Evolutionary conservation across 805 yeast species (phyloP), one percentile per base, ranked within the genome.

Genomic region (Myxozyma kluyveri): DNA sequence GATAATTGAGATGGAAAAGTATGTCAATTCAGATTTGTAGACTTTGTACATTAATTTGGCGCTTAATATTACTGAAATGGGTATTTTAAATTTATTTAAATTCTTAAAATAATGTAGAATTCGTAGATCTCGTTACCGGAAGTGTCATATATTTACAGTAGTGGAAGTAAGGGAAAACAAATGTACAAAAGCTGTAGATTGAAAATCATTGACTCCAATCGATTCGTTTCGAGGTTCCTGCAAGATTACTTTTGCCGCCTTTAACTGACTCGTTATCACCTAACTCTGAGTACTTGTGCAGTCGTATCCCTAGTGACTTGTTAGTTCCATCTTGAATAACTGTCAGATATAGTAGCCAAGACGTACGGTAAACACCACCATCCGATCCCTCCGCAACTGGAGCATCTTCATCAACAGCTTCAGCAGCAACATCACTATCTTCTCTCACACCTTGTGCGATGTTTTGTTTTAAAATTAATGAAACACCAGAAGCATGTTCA

Each of bases 211-310:
- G 47, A 4, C 17, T 44, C 57, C 57, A 52, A 12, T 39, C 37
- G 14, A 51, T 42, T 35, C 45, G 42, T 35, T 42, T 51, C 5
- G 45, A 36, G 10, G 54, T 47, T 10, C 60, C 60, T 5, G 59
- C 49, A 7, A 56, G 47, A 31, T 36, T 56, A 14, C 54, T 49
- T 38, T 56, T 56, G 18, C 59, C 59, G 10, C 59, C 59, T 31
- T 84, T 86, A 60, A 87, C 77, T 42, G 81, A 76, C 32, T 89
- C 95, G 67, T 91, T 91, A 65, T 89, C 96, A 18, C 97, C 98
- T 47, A 91, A 72, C 69, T 91, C 98, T 0, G 95, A 86, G 43
- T 84, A 80, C 44, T 79, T 70, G 65, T 88, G 96, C 60, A 91
- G 82, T 60, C 84, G 84, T 62, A 91, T 74, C 45, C 70, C 68